These are phyloP conservation scores for Adiantum capillusveneris DNA, from an alignment of 75 land plant genomes.

Conservation along the genomic window DNA sequence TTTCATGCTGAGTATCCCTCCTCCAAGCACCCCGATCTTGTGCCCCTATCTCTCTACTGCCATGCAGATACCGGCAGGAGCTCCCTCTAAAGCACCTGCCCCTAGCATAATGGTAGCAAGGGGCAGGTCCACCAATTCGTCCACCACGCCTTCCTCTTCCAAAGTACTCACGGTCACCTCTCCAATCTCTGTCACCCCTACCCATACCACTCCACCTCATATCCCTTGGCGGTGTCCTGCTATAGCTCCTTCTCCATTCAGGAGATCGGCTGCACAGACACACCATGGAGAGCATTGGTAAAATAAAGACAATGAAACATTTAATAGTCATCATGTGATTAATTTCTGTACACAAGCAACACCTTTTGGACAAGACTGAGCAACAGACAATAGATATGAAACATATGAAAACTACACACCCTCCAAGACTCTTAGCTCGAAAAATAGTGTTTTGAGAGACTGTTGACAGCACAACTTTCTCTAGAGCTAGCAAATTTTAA, in stretches of 20 bases:
- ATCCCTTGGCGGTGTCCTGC: slow-evolving; percentile 50
- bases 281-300: no score
- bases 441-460: no score
- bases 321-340: no score
- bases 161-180: slow-evolving; percentile 10
- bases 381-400: no score
- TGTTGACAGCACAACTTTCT: no score
- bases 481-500: no score
- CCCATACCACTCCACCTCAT: slow-evolving; percentile 16
- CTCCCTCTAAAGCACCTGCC: slow-evolving; percentile 6
- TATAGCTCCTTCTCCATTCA: slow-evolving; percentile 40
- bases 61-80: slow-evolving; percentile 6
- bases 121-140: slow-evolving; percentile 9
- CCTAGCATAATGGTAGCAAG: slow-evolving; percentile 1
- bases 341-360: no score
- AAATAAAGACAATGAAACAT: no score
- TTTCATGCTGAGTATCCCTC: no score
- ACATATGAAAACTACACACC: no score
- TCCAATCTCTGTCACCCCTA: slow-evolving; percentile 14
- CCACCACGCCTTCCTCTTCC: slow-evolving; percentile 11
- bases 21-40: neutral
- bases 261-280: slow-evolving; percentile 59
- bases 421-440: no score
- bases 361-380: no score
- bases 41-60: neutral